phyloP scores from a whole-genome alignment of 352 stramenopile species.

The Thalassiosira hispida region DNA sequence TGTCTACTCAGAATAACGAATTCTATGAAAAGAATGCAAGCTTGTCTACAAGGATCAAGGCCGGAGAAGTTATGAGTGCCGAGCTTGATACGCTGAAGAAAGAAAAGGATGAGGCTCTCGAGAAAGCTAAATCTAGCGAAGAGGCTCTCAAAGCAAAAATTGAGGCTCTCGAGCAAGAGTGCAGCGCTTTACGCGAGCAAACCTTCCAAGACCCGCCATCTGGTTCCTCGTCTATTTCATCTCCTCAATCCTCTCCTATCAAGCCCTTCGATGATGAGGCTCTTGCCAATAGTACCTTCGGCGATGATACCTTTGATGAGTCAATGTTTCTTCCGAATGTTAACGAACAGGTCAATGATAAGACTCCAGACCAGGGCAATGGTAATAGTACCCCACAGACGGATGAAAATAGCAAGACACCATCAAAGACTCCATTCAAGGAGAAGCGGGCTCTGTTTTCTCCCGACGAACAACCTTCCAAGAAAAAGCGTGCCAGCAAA shows the following conservation, averaged over 20 bases:
- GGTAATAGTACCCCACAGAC: slow-evolving; percentile 2
- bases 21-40: slow-evolving; percentile 6
- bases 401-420: slow-evolving; percentile 33
- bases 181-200: slow-evolving; percentile 11
- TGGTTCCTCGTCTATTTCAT: not conserved
- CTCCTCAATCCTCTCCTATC: slow-evolving; percentile 1
- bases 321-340: slow-evolving; percentile 50
- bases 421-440: slow-evolving; percentile 33
- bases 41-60: not conserved
- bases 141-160: slow-evolving; percentile 28
- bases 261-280: slow-evolving; percentile 6
- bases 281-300: slow-evolving; percentile 45
- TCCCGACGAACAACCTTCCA: not conserved
- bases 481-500: too few relatives aligned
- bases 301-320: too few relatives aligned
- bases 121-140: slow-evolving; percentile 23
- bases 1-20: slow-evolving; percentile 1
- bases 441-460: slow-evolving; percentile 29
- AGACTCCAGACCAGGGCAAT: not conserved
- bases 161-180: slow-evolving; percentile 32
- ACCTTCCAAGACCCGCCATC: not conserved
- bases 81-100: slow-evolving; percentile 10
- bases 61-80: not conserved
- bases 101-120: slow-evolving; percentile 20
- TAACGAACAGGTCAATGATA: not conserved